Evolutionary conservation across 441 rosid genomes (phyloP), one percentile per base, ranked within the genome.

Genomic region (Theobroma grandiflorum): DNA sequence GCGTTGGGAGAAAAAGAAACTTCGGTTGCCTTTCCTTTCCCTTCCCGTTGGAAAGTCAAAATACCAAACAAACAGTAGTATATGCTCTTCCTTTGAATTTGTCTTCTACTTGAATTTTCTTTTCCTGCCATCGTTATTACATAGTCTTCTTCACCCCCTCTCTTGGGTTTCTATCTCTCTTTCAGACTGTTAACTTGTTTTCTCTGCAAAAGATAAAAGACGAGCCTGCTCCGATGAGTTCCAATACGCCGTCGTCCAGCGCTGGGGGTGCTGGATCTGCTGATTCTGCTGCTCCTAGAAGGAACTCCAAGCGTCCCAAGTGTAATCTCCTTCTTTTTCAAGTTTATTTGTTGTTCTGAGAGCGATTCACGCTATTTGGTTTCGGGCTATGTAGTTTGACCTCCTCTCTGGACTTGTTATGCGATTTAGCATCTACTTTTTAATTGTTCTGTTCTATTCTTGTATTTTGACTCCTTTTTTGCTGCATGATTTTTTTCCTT

Each of bases 281-380:
- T 67, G 96, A 92, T 91, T 65, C 94, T 79, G 83, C 92, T 47
- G 90, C 89, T 83, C 87, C 86, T 62, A 79, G 93, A 79, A 84
- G 89, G 82, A 89, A 87, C 83, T 89, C 98, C 5, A 94, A 94
- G 87, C 90, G 97, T 59, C 98, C 97, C 78, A 91, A 94, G 86
- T 94, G 98, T 94, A 79, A 72, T 72, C 69, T 74, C 76, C 58
- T 53, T 63, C 52, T 72, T 45, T 8, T 45, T 6, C 2, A 8
- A 45, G 10, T 45, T 42, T 11, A 38, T 2, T 9, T 11, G 2
- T n/a, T 72, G 5, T 42, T 40, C 61, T 58, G 40, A 45, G 26
- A 50, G 14, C 18, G 26, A 31, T 63, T n/a, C 40, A 35, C 8
- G 3, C 8, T 10, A 4, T 81, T 43, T 74, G 37, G 49, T 35